phyloP scores from a whole-genome alignment of 768 basidiomycete genomes.

The Hysterangium stoloniferum region DNA sequence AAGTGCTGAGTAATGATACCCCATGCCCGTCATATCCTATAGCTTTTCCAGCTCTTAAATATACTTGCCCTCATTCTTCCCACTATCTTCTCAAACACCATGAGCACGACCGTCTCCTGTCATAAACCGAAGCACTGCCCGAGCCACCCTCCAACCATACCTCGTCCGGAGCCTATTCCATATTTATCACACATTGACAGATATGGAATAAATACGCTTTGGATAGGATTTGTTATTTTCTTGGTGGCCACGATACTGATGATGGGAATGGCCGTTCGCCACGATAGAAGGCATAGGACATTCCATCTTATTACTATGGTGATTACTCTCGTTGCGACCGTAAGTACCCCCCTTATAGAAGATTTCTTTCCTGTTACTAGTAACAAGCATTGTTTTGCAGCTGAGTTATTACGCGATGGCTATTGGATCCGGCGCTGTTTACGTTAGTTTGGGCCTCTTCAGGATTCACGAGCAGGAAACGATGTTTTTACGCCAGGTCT shows the following conservation, averaged over 20 bases:
- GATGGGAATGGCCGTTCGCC: not conserved
- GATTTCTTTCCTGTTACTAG: not conserved
- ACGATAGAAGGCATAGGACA: not conserved
- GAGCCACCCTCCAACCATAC: conserved; percentile 2
- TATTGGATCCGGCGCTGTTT: not conserved
- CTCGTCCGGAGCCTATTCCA: not conserved
- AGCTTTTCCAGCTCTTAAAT: too few species aligned
- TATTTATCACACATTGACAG: not conserved
- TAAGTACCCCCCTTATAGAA: conserved; percentile 1
- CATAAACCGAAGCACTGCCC: too few species aligned
- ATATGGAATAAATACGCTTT: not conserved
- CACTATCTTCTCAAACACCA: too few species aligned
- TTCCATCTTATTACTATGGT: conserved; percentile 7
- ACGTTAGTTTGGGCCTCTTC: not conserved
- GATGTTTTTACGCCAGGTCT: conserved; percentile 3
- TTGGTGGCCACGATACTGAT: conserved; percentile 3
- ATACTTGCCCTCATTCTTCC: too few species aligned
- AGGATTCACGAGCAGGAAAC: not conserved
- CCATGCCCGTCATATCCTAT: too few species aligned
- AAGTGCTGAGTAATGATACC: too few species aligned
- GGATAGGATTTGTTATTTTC: conserved; percentile 6
- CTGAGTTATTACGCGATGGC: conserved; percentile 11
- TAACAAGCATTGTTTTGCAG: not conserved
- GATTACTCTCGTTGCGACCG: conserved; percentile 2
- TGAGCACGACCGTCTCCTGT: too few species aligned